Base-by-base conservation (phyloP, 2,329 filamentous ascomycete genomes). In the Westerdykella aurantiaca region DNA sequence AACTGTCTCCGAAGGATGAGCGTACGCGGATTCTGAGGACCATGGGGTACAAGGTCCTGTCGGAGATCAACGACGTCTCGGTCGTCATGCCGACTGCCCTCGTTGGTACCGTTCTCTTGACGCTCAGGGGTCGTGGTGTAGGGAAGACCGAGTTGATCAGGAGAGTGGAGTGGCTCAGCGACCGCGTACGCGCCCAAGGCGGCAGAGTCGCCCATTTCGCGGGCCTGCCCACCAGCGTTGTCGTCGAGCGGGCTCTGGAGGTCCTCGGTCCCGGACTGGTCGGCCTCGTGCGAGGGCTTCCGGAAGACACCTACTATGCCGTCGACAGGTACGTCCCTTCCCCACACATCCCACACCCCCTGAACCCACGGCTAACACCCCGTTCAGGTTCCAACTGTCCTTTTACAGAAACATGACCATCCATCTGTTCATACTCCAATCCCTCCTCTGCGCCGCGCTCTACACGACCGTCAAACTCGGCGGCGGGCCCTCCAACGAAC, bases 371-470 rank as follows among this genome's bases (percentile, higher is more conserved):
- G 2, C 6, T 34, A 46, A 55, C 38, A 56, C 31, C 22, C n/a
- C 6, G 11, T 41, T 3, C 49, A 69, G 72, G 42, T 98, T 98
- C 72, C 93, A 98, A 63, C 78, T 98, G 9, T 95, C 89, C 0
- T 98, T 98, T 68, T 98, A 98, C 70, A 84, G 93, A 41, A 98
- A 98, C 68, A 97, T 97, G 93, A 96, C 91, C 0, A 98, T 98
- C 49, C 93, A 98, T 63, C 78, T 98, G 5, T 98, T 98, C 67
- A 93, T 98, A 45, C 85, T 88, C 2, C 90, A 97, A 64, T 86
- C 91, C 0, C 75, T 98, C 4, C 88, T 97, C 17, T 93, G 88
- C 48, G 88, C 84, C 4, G 86, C 86, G 22, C 83, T 98, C 76
- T 98, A 98, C 66, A 93, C 83, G 0, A 80, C 81, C 37, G 86